phyloP scores from a whole-genome alignment of 2,329 filamentous ascomycete species.

The Neurospora sp. region DNA sequence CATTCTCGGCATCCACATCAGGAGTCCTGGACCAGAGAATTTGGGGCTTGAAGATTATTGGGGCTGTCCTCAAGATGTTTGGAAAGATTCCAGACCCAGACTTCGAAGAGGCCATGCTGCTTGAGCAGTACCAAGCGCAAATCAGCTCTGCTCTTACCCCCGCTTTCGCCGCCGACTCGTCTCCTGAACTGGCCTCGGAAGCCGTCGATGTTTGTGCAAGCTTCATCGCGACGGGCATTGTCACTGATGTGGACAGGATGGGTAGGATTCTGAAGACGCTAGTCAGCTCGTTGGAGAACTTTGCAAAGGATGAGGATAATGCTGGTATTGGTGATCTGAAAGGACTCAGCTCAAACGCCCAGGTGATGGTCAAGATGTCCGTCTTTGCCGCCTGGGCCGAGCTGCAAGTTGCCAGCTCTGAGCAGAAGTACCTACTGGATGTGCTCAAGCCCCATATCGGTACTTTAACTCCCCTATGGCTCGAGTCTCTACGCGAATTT shows the following conservation, averaged over 20 bases:
- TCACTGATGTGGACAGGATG: constrained; percentile 97
- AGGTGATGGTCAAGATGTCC: constrained; percentile 97
- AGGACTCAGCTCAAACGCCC: constrained; percentile 86
- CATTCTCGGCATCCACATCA: constrained; percentile 93
- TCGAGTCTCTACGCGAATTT: constrained; percentile 87
- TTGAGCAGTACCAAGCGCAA: constrained; percentile 97
- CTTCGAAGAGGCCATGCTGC: constrained; percentile 89
- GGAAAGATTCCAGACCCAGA: constrained; percentile 92
- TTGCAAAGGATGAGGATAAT: constrained; percentile 69
- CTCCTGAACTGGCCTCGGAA: constrained; percentile 87
- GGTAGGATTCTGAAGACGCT: constrained; percentile 91
- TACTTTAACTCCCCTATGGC: constrained; percentile 83
- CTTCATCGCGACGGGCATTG: constrained; percentile 94
- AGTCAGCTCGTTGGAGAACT: constrained; percentile 83
- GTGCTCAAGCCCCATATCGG: constrained; percentile 87
- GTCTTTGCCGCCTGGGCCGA: constrained; percentile 97
- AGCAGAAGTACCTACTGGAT: constrained; percentile 80
- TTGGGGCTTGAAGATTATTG: constrained; percentile 87
- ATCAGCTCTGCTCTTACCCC: constrained; percentile 95
- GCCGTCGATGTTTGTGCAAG: constrained; percentile 97
- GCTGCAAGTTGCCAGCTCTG: constrained; percentile 85
- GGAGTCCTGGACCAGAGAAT: constrained; percentile 83
- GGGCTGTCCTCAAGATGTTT: constrained; percentile 89
- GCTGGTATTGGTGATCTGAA: constrained; percentile 87
- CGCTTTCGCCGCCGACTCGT: constrained; percentile 91